Conservation (phyloP, 1,139 yeast species). For the Candida dubliniensis region DNA sequence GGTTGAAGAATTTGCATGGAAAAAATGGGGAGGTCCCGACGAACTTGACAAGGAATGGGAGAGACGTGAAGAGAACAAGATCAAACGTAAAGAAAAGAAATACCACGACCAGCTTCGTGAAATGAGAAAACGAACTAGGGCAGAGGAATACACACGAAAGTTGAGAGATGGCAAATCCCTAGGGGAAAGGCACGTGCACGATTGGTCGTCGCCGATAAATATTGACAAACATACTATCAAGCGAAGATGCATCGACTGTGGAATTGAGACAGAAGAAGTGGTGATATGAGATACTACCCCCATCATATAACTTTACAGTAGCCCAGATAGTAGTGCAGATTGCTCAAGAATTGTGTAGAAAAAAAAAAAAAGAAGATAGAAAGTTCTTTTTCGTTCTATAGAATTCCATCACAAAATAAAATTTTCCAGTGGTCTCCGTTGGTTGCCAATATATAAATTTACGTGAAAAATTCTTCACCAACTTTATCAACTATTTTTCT, state of each 20-base stretch:
- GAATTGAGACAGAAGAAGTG: conserved; percentile 76
- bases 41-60: conserved; percentile 93
- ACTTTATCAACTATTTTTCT: background rate
- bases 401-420: conserved; percentile 6
- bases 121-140: conserved; percentile 89
- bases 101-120: conserved; percentile 74
- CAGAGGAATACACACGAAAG: conserved; percentile 81
- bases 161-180: conserved; percentile 56
- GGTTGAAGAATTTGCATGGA: conserved; percentile 87
- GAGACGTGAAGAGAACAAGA: conserved; percentile 68
- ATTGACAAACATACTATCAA: conserved; percentile 49
- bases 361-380: background rate
- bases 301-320: no score
- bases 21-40: conserved; percentile 93
- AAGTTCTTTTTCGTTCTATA: conserved; percentile 3
- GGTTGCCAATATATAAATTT: conserved; percentile 6
- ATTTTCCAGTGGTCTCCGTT: conserved; percentile 1
- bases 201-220: conserved; percentile 58
- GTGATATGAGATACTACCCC: conserved; percentile 15
- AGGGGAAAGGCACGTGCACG: conserved; percentile 66
- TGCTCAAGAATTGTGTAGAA: background rate
- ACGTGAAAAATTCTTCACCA: conserved; percentile 2
- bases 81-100: conserved; percentile 74
- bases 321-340: background rate
- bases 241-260: conserved; percentile 78